These are phyloP conservation scores for Gossypium anomalum DNA, from an alignment of 345 rosid species.

Conservation along the genomic window DNA sequence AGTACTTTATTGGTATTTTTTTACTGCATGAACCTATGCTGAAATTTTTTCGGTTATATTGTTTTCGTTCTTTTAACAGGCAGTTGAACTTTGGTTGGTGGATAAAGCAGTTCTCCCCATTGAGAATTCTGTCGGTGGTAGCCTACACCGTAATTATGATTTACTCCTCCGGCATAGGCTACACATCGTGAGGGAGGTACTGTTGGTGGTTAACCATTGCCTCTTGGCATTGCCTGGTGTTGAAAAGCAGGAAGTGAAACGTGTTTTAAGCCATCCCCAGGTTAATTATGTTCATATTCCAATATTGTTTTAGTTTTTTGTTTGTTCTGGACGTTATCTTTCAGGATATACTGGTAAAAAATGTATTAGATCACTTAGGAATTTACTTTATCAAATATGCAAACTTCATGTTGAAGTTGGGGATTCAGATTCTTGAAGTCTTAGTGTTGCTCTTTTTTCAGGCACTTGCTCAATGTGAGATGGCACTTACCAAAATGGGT, in stretches of 20 bases:
- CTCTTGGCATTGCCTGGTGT: conserved; percentile 80
- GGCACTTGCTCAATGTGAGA: conserved; percentile 85
- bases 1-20: conserved; percentile 3
- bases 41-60: background rate
- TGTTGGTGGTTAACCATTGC: conserved; percentile 72
- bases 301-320: background rate
- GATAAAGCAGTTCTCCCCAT: conserved; percentile 91
- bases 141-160: conserved; percentile 93
- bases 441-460: conserved; percentile 28
- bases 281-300: conserved; percentile 31
- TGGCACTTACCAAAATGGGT: conserved; percentile 53
- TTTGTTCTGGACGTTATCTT: background rate
- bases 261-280: conserved; percentile 90
- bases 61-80: conserved; percentile 41
- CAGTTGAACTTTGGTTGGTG: conserved; percentile 92
- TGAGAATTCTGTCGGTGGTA: conserved; percentile 88
- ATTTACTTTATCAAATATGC: background rate
- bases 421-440: background rate
- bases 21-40: conserved; percentile 9
- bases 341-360: background rate
- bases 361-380: background rate
- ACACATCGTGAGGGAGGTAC: conserved; percentile 92
- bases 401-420: background rate
- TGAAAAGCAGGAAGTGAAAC: conserved; percentile 54
- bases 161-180: conserved; percentile 90